Evolutionary conservation across 441 rosid genomes (phyloP).

Genomic region (Mallotus japonicus): DNA sequence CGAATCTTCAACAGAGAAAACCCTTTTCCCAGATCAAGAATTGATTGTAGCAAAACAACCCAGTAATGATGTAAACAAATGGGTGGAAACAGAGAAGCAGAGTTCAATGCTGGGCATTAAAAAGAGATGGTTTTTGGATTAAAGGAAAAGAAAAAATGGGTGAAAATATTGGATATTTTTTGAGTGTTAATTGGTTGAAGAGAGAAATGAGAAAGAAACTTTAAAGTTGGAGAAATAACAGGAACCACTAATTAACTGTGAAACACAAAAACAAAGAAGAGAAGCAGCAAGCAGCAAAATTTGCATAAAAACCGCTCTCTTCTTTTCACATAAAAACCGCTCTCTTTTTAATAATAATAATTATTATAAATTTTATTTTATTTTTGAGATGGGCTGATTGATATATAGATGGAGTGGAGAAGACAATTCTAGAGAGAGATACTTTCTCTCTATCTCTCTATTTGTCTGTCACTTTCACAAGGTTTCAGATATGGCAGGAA

Average conservation of each 20-base stretch:
- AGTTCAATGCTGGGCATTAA: constrained; percentile 4
- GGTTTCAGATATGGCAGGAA: constrained; percentile 8
- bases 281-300: neutral
- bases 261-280: neutral
- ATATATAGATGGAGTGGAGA: neutral
- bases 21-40: constrained; percentile 36
- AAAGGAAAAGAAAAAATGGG: constrained; percentile 9
- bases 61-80: neutral
- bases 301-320: constrained; percentile 17
- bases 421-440: constrained; percentile 15
- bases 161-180: neutral
- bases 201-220: constrained; percentile 2
- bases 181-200: constrained; percentile 8
- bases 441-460: neutral
- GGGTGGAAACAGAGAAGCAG: neutral
- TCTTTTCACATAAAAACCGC: constrained; percentile 8
- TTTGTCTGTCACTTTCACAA: constrained; percentile 17
- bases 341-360: neutral
- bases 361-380: neutral
- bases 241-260: constrained; percentile 15
- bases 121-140: neutral
- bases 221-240: constrained; percentile 8
- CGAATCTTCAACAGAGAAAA: constrained; percentile 20
- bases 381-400: neutral
- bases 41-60: constrained; percentile 12